Base-by-base conservation (phyloP, 208 protist genomes). In the Leishmania arabica region DNA sequence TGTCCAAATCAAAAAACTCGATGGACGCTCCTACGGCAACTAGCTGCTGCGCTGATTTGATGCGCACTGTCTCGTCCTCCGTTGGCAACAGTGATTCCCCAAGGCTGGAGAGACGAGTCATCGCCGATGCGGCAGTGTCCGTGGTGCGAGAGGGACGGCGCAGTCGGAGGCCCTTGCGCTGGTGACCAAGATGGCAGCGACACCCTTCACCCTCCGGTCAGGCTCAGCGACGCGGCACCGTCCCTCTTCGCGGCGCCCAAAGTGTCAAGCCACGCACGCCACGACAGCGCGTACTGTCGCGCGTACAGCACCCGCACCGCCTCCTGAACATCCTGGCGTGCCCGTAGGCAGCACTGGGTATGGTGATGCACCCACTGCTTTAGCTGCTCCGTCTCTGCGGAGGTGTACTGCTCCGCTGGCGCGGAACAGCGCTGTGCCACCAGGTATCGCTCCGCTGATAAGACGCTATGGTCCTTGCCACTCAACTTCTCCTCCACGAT, bases 251-350 rank as follows among this genome's bases (percentile, higher is more conserved):
- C 40, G 47, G 24, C 60, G 21, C 75, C 73, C 64, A 91, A 60
- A 51, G 75, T 69, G 27, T 47, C 62, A 40, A 93, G 65, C 84
- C 88, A 90, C 76, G 75, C 85, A 65, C 88, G 86, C 84, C 89
- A 93, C 15, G 94, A 97, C 7, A 96, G 83, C 47, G 86, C 85
- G 78, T 95, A 97, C 78, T 93, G 92, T 51, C 88, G 91, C 51
- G 80, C 82, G 74, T 90, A 93, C 69, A 97, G 74, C 40, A 92
- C 83, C 31, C 80, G 68, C 64, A 90, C 80, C 6, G 91, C 91
- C 40, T 80, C 76, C 40, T 79, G 58, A 13, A 95, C 85, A 78
- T 95, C 89, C 47, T 86, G 65, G 6, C 73, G 83, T n/a, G 84
- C 78, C 73, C 77, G 74, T 17, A 70, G 85, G 81, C 94, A 97